Evolutionary conservation across 2,329 filamentous ascomycete species (phyloP).

Genomic region (Drechslerella dactyloides): DNA sequence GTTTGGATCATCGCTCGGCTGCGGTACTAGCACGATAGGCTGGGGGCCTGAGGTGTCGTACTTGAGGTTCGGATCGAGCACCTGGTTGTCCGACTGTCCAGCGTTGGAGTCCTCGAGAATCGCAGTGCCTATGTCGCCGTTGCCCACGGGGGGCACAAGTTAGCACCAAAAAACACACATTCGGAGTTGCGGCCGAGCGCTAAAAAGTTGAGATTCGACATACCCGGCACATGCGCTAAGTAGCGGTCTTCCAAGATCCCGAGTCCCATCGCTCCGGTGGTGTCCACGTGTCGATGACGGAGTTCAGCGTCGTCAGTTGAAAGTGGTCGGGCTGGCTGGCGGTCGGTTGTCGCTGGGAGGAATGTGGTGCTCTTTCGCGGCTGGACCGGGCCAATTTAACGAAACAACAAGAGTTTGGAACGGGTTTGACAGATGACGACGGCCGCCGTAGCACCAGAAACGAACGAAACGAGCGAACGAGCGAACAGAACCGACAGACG

Average conservation of each 20-base stretch:
- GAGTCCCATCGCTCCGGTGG: slow-evolving; percentile 66
- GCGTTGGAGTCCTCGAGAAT: slow-evolving; percentile 41
- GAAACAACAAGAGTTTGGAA: neutral
- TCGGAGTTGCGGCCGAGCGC: slow-evolving; percentile 24
- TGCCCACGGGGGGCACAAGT: neutral
- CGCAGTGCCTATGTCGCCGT: slow-evolving; percentile 38
- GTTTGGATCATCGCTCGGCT: slow-evolving; percentile 88
- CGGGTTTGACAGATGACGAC: neutral
- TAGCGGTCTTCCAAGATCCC: slow-evolving; percentile 74
- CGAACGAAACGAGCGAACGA: too few species aligned
- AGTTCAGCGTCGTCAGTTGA: slow-evolving; percentile 7
- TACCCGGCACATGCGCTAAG: slow-evolving; percentile 76
- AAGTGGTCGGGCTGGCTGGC: slow-evolving; percentile 2
- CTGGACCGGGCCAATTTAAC: slow-evolving; percentile 1
- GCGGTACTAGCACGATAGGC: slow-evolving; percentile 83
- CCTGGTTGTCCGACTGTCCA: slow-evolving; percentile 22
- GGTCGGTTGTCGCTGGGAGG: slow-evolving; percentile 1
- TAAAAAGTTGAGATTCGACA: slow-evolving; percentile 53
- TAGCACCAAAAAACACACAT: slow-evolving; percentile 16
- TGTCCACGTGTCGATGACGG: slow-evolving; percentile 17
- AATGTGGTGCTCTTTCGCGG: neutral
- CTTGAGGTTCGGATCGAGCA: slow-evolving; percentile 63
- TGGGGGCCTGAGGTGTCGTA: slow-evolving; percentile 71
- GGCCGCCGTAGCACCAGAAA: too few species aligned
- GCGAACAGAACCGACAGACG: too few species aligned